phyloP scores from a whole-genome alignment of 2,329 filamentous ascomycete species.

The Venturia effusa region DNA sequence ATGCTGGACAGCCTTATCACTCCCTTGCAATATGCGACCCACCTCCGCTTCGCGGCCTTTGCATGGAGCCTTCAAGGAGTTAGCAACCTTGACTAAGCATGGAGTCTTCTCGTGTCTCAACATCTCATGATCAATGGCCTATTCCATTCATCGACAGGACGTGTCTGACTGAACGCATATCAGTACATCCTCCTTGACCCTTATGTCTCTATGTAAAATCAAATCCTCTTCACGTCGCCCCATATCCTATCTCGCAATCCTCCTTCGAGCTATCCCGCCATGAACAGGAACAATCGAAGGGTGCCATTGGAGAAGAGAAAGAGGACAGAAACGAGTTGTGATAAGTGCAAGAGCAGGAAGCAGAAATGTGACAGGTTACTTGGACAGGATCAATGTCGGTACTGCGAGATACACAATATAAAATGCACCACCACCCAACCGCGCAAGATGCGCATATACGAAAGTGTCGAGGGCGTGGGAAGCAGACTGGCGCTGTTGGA shows the following conservation, averaged over 20 bases:
- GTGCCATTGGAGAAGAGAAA: constrained; percentile 35
- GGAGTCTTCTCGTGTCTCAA: neutral
- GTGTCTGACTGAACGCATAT: neutral
- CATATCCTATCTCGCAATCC: neutral
- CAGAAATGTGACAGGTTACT: constrained; percentile 33
- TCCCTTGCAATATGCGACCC: neutral
- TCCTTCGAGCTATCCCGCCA: neutral
- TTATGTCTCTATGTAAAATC: neutral
- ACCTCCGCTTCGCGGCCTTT: neutral
- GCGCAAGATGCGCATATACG: constrained; percentile 34
- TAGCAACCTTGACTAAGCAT: neutral
- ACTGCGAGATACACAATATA: constrained; percentile 31
- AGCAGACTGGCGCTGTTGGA: constrained; percentile 32
- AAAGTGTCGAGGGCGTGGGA: constrained; percentile 31
- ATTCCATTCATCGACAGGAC: neutral
- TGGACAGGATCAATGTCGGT: constrained; percentile 29
- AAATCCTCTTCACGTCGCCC: neutral
- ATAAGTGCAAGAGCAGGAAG: constrained; percentile 37
- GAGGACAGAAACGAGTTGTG: constrained; percentile 34
- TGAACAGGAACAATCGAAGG: constrained; percentile 15
- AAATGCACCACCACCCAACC: constrained; percentile 33
- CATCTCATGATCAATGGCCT: too few species aligned
- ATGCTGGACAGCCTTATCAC: neutral
- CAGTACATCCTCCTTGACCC: neutral
- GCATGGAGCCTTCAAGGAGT: neutral